These are phyloP conservation scores for Globisporangium rhizosaccharum DNA, from an alignment of 352 stramenopile species.

Conservation along the genomic window DNA sequence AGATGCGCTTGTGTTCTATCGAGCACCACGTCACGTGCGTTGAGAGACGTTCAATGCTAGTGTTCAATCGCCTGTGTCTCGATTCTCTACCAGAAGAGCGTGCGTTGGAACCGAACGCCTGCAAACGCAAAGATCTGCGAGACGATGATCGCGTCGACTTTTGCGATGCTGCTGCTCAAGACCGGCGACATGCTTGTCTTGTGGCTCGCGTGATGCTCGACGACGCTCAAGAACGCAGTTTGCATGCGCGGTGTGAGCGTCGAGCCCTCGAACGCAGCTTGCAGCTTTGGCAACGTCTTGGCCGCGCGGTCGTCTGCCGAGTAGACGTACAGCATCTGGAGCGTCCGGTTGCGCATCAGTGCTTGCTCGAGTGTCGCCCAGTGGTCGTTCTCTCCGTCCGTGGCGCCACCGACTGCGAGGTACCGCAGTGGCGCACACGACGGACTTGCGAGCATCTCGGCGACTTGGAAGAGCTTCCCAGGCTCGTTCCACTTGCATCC, in stretches of 20 bases:
- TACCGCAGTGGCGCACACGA: constrained; percentile 13
- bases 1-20: too few species aligned
- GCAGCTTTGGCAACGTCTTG: background rate
- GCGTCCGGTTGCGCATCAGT: background rate
- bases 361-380: background rate
- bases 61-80: too few species aligned
- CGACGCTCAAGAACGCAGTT: constrained; percentile 22
- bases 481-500: constrained; percentile 6
- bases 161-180: background rate
- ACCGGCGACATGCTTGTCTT: background rate
- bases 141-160: constrained; percentile 3
- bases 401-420: constrained; percentile 7
- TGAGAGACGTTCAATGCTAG: too few species aligned
- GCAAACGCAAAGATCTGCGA: constrained; percentile 3
- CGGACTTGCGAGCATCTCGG: constrained; percentile 8
- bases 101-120: constrained; percentile 4
- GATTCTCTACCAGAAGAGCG: background rate
- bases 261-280: constrained; percentile 16
- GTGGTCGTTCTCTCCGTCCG: background rate
- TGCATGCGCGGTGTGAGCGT: constrained; percentile 14
- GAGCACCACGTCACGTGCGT: too few species aligned
- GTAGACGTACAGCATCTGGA: constrained; percentile 4
- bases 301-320: background rate
- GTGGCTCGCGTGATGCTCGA: constrained; percentile 10
- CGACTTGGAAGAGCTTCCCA: constrained; percentile 14